A percentile compares a stretch with the other conserved stretches of the same genome.
Conservation (phyloP, 257 asterid genomes). For the Petunia axillaris region DNA sequence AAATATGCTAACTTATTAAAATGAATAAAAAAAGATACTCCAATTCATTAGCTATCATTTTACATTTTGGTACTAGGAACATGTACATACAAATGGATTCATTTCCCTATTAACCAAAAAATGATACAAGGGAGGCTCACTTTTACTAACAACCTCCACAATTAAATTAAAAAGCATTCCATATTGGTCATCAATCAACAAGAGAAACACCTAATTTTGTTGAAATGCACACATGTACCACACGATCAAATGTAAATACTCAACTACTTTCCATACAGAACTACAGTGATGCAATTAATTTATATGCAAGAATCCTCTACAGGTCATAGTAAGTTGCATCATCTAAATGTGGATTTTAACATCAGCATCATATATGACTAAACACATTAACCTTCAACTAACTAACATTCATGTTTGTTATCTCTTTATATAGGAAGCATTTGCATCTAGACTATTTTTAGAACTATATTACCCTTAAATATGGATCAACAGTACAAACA, state of each 20-base stretch:
- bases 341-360: background rate
- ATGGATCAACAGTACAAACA: no score
- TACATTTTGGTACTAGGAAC: background rate
- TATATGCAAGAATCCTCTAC: background rate
- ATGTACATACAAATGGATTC: conserved; percentile 4
- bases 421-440: no score
- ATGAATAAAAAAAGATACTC: background rate
- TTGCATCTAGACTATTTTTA: no score
- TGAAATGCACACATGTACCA: no score
- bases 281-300: background rate
- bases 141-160: background rate
- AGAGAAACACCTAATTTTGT: background rate
- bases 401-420: no score
- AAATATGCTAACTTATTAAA: background rate
- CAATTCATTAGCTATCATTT: background rate
- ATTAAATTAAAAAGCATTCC: background rate
- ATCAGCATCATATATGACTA: no score
- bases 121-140: background rate
- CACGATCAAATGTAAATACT: no score
- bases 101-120: background rate
- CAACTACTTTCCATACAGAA: background rate
- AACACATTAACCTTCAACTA: no score
- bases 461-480: no score
- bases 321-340: background rate
- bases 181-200: background rate